Evolutionary conservation across 2,329 filamentous ascomycete genomes (phyloP), one percentile per base, ranked within the genome.

Genomic region (Alternaria sp.): DNA sequence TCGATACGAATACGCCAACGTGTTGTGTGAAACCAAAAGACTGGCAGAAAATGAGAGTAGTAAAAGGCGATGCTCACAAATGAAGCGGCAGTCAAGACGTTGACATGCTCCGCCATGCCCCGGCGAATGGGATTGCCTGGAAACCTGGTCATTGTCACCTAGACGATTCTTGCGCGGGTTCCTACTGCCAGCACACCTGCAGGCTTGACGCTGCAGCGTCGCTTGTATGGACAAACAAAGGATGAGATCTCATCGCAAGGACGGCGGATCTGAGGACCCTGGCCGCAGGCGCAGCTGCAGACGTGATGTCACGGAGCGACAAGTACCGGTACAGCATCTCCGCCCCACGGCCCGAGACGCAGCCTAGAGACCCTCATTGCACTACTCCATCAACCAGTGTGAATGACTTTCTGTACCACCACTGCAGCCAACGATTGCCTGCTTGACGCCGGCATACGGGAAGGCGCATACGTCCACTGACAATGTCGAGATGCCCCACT

Each of bases 31-130:
- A 67, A 80, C 73, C 62, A 65, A 45, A 61, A 62, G 63, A 71
- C 51, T 73, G 70, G 71, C 58, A 63, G 66, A 63, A 63, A 61
- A 43, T 62, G 59, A 53, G 66, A 64, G 61, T 60, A 60, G 69
- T 64, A 23, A 66, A 70, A 59, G 65, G 65, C 62, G 57, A 61
- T 71, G 58, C 62, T 55, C 71, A 68, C 67, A 66, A 75, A 63
- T 76, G 75, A 77, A 77, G 78, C 73, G 73, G 71, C 46, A 28
- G 61, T 66, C 63, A 66, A 71, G 75, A 73, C 73, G 74, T 78
- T 73, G 77, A 73, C 69, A 72, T 63, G 54, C 41, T 64, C 69
- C 70, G 66, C 67, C 65, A 58, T 60, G 66, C 57, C 60, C 60
- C 61, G 64, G 23, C 49, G 50, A 67, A 49, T 58, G 65, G 63